Conservation (phyloP, 768 basidiomycete species). For the Mycena haematopus region DNA sequence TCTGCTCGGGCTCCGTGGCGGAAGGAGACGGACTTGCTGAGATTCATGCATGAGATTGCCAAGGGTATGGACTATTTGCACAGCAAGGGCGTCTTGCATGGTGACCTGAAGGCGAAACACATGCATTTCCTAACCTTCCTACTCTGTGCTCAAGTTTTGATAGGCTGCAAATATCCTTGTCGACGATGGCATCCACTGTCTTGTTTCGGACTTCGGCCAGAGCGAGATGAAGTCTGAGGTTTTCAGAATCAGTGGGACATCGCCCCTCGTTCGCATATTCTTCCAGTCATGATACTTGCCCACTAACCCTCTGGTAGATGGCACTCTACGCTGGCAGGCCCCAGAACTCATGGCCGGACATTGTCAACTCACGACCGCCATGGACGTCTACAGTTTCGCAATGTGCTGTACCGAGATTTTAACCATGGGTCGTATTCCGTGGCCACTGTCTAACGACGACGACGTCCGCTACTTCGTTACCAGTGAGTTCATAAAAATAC, state of each 20-base stretch:
- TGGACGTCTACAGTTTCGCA: conserved; percentile 75
- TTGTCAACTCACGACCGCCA: conserved; percentile 53
- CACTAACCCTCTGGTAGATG: conserved; percentile 10
- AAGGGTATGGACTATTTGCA: conserved; percentile 87
- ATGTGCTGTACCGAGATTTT: conserved; percentile 71
- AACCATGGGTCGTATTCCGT: conserved; percentile 66
- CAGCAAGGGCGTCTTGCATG: conserved; percentile 69
- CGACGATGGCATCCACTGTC: conserved; percentile 50
- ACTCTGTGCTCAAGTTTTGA: background rate
- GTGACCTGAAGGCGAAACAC: conserved; percentile 73
- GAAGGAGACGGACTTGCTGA: conserved; percentile 54
- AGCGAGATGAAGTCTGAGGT: conserved; percentile 59
- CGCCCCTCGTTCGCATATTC: conserved; percentile 36
- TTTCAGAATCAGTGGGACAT: conserved; percentile 45
- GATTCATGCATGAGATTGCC: conserved; percentile 76
- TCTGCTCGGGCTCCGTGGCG: conserved; percentile 24
- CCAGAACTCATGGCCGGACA: conserved; percentile 67
- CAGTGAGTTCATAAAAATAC: conserved; percentile 42
- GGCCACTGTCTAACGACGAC: conserved; percentile 57
- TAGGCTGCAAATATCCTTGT: conserved; percentile 32
- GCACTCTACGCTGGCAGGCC: conserved; percentile 66
- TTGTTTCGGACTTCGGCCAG: conserved; percentile 67
- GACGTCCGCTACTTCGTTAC: conserved; percentile 58
- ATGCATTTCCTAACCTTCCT: background rate
- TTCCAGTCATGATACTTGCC: conserved; percentile 18